phyloP scores from a whole-genome alignment of 257 asterid genomes.

The Solanum clarkiae region DNA sequence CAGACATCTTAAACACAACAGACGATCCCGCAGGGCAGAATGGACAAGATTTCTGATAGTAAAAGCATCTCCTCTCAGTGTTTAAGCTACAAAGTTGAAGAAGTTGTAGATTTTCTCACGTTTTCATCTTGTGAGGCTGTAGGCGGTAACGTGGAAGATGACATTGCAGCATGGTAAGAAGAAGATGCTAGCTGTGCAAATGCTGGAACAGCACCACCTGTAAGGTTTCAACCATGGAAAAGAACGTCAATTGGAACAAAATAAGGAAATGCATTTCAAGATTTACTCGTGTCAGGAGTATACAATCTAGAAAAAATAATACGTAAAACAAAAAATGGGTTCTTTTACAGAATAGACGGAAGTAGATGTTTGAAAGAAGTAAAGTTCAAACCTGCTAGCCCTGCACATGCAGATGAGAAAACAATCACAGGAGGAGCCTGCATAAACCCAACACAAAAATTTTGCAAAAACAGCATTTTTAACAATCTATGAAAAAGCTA shows the following conservation, averaged over 20 bases:
- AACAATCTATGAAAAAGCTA: neutral
- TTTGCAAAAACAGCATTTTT: neutral
- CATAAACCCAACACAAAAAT: constrained; percentile 5
- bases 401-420: constrained; percentile 90
- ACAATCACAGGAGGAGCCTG: constrained; percentile 89
- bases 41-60: neutral
- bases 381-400: constrained; percentile 54
- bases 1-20: neutral
- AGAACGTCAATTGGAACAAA: neutral
- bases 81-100: constrained; percentile 10
- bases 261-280: neutral
- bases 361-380: neutral
- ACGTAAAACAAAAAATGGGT: neutral
- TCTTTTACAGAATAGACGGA: neutral
- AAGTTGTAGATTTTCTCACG: constrained; percentile 8
- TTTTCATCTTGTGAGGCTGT: constrained; percentile 31
- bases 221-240: constrained; percentile 8
- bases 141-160: constrained; percentile 41
- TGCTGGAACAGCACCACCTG: constrained; percentile 96
- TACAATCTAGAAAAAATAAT: neutral
- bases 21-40: neutral
- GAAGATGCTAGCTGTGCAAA: constrained; percentile 79
- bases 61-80: neutral
- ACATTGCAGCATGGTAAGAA: constrained; percentile 54
- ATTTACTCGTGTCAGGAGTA: neutral